phyloP scores from a whole-genome alignment of 2,329 filamentous ascomycete genomes.

The Exophiala sp. region DNA sequence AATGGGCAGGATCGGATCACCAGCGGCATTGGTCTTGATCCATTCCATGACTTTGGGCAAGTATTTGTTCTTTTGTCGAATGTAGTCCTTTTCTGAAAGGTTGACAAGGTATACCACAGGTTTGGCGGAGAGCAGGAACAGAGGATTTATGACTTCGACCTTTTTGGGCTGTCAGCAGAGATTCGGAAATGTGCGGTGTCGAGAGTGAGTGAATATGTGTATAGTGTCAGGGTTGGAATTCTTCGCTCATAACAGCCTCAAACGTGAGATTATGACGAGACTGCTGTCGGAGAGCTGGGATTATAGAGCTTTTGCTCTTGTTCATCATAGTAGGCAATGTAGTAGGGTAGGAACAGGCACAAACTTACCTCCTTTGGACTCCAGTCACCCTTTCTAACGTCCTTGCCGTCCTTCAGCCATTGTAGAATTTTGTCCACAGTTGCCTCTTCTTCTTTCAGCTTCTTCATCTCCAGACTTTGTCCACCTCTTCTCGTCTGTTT shows the following conservation, averaged over 20 bases:
- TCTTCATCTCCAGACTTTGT: conserved; percentile 96
- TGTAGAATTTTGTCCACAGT: conserved; percentile 86
- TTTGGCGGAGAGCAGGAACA: conserved; percentile 93
- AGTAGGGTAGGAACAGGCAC: conserved; percentile 27
- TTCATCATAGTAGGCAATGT: conserved; percentile 73
- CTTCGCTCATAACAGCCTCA: conserved; percentile 87
- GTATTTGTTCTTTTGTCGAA: conserved; percentile 99
- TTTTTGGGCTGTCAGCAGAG: conserved; percentile 40
- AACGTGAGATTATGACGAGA: conserved; percentile 66
- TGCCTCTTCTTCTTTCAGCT: conserved; percentile 88
- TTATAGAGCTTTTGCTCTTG: conserved; percentile 94
- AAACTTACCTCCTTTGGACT: conserved; percentile 83
- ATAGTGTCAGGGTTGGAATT: conserved; percentile 65
- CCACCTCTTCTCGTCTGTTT: conserved; percentile 95
- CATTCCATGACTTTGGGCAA: conserved; percentile 89
- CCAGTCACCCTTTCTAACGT: conserved; percentile 90
- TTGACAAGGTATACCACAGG: conserved; percentile 97
- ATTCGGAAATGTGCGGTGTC: too few species aligned
- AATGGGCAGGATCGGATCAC: conserved; percentile 88
- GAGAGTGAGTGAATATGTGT: not conserved
- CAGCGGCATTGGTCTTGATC: conserved; percentile 85
- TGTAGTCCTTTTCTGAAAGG: conserved; percentile 92
- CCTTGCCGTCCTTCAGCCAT: conserved; percentile 81
- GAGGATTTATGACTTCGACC: conserved; percentile 96
- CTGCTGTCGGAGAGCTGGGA: conserved; percentile 97